Evolutionary conservation across 306 rosid species (phyloP).

Genomic region (Phaseolus lunatus): DNA sequence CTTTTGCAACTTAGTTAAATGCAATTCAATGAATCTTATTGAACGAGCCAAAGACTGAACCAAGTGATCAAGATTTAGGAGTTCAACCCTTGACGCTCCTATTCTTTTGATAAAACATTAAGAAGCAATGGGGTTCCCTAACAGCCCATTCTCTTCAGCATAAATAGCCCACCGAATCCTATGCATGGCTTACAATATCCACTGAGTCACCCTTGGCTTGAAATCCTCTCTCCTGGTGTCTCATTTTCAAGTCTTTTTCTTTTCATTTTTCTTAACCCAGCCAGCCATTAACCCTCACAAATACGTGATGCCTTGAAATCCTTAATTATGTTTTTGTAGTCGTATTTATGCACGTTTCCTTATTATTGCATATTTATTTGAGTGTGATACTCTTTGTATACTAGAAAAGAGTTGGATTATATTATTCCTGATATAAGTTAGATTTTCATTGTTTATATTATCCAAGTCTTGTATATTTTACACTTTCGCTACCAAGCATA

Average conservation of each 20-base stretch:
- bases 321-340: background rate
- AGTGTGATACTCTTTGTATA: background rate
- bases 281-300: background rate
- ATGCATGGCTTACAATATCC: background rate
- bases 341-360: background rate
- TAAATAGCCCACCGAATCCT: background rate
- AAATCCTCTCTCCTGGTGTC: background rate
- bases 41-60: background rate
- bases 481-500: background rate
- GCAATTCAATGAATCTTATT: background rate
- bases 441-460: background rate
- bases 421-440: background rate
- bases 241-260: background rate
- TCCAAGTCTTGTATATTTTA: background rate
- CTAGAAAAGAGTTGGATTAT: background rate
- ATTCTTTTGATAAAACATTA: background rate
- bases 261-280: background rate
- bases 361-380: background rate
- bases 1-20: background rate
- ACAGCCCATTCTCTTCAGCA: background rate
- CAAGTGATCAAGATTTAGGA: background rate
- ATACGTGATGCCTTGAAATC: background rate
- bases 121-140: background rate
- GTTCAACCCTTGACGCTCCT: background rate
- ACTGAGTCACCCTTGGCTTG: background rate